Evolutionary conservation across 768 basidiomycete genomes (phyloP), one percentile per base, ranked within the genome.

Genomic region (Lyophyllum atratum): DNA sequence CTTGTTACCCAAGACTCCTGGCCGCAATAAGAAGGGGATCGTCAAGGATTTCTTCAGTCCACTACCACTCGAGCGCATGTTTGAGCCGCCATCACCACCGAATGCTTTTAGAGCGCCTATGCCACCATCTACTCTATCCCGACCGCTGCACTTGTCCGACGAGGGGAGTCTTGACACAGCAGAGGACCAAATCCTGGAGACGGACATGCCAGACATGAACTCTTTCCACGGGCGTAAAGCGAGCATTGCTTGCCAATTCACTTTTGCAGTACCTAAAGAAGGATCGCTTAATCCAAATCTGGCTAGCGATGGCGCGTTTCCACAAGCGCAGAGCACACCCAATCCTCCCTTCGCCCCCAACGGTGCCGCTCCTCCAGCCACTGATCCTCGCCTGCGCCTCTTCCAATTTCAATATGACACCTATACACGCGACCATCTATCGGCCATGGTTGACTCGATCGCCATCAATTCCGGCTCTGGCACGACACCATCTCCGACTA

Each of bases 331-430:
- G 56, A 86, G 86, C 64, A 89, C 86, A 0, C 87, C 88, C 24
- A 73, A 73, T 57, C 73, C 74, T 19, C 69, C 73, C 24, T 57
- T 68, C 48, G 62, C 63, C 44, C 56, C 71, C 37, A 64, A 69
- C 28, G 61, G 63, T 29, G 59, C 64, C 25, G 69, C 76, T 25
- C 76, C 76, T 17, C 77, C 77, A 29, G 42, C 73, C 25, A 89
- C 86, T 25, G 91, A 93, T 66, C 86, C 91, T 2, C 86, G 87
- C 26, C 82, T 94, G 11, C 86, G 89, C 12, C 80, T 98, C 34
- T 98, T 98, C 74, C 90, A 94, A 66, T 91, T 95, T 50, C 87
- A 93, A 61, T 98, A 98, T 67, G 96, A 99, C 70, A 98, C 96
- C 0, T 95, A 92, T 67, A 99, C 96, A 1, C 85, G 94, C 43